A percentile compares a stretch with the other conserved stretches of the same genome.
phyloP scores from a whole-genome alignment of 1,284 basidiomycete species.

The Cryptococcus sp. region DNA sequence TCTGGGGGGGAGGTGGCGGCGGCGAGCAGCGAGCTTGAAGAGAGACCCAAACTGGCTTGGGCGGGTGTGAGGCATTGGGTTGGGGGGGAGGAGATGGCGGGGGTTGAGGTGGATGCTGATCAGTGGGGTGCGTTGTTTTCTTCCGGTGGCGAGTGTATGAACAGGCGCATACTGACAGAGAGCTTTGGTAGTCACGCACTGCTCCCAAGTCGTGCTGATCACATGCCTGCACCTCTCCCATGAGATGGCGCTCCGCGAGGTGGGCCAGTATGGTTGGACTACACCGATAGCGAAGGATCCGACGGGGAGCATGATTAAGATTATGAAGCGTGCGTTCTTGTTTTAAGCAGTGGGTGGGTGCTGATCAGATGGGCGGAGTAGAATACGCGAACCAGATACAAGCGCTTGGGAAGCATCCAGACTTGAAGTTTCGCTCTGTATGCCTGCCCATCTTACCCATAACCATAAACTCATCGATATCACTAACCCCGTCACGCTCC shows the following conservation, averaged over 20 bases:
- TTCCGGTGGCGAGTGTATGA: background rate
- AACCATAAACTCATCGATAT: too few species aligned
- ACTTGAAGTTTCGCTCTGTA: constrained; percentile 17
- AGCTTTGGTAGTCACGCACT: constrained; percentile 18
- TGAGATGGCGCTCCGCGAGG: constrained; percentile 30
- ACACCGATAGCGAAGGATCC: constrained; percentile 31
- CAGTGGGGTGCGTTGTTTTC: background rate
- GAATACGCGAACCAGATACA: constrained; percentile 22
- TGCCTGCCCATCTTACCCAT: too few species aligned
- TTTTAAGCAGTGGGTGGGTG: background rate
- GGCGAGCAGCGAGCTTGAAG: background rate
- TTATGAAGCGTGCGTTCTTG: constrained; percentile 36
- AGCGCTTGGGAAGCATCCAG: constrained; percentile 6
- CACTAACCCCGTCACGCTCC: background rate
- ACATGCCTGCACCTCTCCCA: constrained; percentile 38
- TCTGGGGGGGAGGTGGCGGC: background rate
- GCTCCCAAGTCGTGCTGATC: constrained; percentile 34
- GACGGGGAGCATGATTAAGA: constrained; percentile 29
- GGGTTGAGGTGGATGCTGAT: constrained; percentile 2
- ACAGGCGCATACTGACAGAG: background rate
- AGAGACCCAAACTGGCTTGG: constrained; percentile 26
- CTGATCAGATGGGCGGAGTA: background rate
- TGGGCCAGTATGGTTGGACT: constrained; percentile 37
- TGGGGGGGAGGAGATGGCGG: constrained; percentile 7
- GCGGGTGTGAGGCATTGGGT: constrained; percentile 25